Evolutionary conservation across 768 basidiomycete species (phyloP), one percentile per base, ranked within the genome.

Genomic region (Terana coerulea): DNA sequence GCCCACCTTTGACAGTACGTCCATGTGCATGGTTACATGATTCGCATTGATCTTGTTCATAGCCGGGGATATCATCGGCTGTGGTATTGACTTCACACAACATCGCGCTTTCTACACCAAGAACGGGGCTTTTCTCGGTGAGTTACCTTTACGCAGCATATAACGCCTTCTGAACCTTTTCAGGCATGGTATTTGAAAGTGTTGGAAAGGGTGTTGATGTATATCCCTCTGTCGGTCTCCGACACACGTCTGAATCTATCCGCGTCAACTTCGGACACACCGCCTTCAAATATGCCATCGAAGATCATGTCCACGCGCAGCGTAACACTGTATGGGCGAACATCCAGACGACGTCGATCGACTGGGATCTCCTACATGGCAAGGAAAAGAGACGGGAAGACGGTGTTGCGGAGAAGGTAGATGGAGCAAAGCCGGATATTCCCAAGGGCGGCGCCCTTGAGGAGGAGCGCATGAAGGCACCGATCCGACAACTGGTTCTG

Each of bases 31-130:
- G 19, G 5, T 12, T 17, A 33, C 29, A 45, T 53, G 25, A 30
- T 21, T 34, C 31, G 28, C 25, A 43, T 24, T 51, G 6, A 48
- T 58, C 49, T 42, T 49, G 29, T 53, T 33, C 53, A 41, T 59
- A 95, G 93, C 83, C 37, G 88, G 87, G 7, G 95, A 99, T 65
- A 70, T 86, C 22, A 78, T 99, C 53, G 95, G 95, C 10, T 95
- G 93, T 61, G 95, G 95, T 1, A 77, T 98, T 52, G 92, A 98
- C 68, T 97, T 93, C 63, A 84, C 83, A 37, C 81, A 78, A 17
- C 77, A 88, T 51, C 76, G 78, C 49, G 84, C 83, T 0, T 97
- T 98, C 69, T 97, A 86, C 65, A 97, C 94, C 26, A 93, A 88
- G 72, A 95, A 95, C 53, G 90, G 91, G 11, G 67, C 73, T 14